These are phyloP conservation scores for Backusella morwellensis DNA, from an alignment of 192 early-diverging fungal genomes.

Conservation along the genomic window DNA sequence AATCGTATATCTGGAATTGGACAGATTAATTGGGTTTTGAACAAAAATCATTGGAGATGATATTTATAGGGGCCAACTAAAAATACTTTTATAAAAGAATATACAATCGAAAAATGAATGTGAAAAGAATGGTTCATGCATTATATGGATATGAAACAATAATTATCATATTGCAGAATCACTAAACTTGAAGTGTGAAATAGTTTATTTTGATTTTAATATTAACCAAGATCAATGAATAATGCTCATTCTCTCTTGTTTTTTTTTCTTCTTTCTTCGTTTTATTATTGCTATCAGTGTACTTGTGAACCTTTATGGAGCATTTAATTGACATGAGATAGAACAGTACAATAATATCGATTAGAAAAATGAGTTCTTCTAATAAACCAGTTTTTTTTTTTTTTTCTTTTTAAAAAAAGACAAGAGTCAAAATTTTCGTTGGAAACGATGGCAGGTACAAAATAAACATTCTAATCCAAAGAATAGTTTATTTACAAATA, in stretches of 20 bases:
- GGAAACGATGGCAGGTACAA: neutral
- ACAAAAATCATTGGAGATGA: neutral
- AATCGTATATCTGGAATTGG: too few relatives aligned
- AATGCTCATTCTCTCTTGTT: neutral
- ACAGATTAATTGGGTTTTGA: too few relatives aligned
- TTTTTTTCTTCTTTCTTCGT: neutral
- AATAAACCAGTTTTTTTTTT: neutral
- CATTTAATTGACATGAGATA: neutral
- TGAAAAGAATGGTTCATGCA: neutral
- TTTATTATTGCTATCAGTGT: neutral
- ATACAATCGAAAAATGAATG: neutral
- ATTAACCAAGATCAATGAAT: neutral
- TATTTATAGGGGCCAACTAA: neutral
- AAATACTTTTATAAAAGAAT: too few relatives aligned
- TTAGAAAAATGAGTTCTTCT: too few relatives aligned
- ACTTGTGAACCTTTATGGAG: neutral
- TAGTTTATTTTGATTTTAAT: neutral
- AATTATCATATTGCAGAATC: neutral
- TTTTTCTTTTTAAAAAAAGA: neutral
- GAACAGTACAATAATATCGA: neutral
- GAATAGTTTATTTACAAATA: neutral
- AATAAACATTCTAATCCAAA: neutral
- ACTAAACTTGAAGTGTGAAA: neutral
- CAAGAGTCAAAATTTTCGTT: neutral
- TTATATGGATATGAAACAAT: neutral